Conservation (phyloP, 1,284 basidiomycete genomes). For the Rhodotorula sp. region DNA sequence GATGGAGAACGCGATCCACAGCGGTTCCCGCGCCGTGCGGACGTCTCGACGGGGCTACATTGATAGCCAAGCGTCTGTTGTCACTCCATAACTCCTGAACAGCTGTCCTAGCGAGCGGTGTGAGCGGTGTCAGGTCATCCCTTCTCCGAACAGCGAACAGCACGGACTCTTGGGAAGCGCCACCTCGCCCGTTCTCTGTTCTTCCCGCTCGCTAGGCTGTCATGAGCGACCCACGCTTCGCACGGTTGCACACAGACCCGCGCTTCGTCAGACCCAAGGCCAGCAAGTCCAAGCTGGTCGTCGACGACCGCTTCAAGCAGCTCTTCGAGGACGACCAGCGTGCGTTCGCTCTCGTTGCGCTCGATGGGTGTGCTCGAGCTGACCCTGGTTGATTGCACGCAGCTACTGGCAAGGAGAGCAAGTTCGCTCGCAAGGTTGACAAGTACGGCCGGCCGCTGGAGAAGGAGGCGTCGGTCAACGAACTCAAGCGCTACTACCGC, state of each 20-base stretch:
- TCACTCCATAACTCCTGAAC: too few relatives aligned
- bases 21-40: too few relatives aligned
- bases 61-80: too few relatives aligned
- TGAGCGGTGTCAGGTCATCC: too few relatives aligned
- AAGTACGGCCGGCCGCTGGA: conserved; percentile 84
- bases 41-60: too few relatives aligned
- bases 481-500: conserved; percentile 78
- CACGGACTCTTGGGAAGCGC: conserved; percentile 2
- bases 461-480: conserved; percentile 66
- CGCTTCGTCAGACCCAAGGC: conserved; percentile 83
- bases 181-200: neutral
- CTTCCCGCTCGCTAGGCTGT: neutral
- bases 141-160: neutral
- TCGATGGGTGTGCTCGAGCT: neutral
- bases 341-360: neutral
- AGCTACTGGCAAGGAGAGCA: conserved; percentile 16
- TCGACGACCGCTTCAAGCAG: conserved; percentile 91
- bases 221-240: conserved; percentile 70
- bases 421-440: conserved; percentile 66
- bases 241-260: conserved; percentile 83
- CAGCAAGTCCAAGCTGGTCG: conserved; percentile 74
- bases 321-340: conserved; percentile 59
- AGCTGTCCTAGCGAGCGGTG: too few relatives aligned
- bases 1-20: too few relatives aligned
- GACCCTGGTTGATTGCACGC: neutral